Evolutionary conservation across 139 green algal genomes (phyloP), one percentile per base, ranked within the genome.

Genomic region (Chlamydomonas eustigma): DNA sequence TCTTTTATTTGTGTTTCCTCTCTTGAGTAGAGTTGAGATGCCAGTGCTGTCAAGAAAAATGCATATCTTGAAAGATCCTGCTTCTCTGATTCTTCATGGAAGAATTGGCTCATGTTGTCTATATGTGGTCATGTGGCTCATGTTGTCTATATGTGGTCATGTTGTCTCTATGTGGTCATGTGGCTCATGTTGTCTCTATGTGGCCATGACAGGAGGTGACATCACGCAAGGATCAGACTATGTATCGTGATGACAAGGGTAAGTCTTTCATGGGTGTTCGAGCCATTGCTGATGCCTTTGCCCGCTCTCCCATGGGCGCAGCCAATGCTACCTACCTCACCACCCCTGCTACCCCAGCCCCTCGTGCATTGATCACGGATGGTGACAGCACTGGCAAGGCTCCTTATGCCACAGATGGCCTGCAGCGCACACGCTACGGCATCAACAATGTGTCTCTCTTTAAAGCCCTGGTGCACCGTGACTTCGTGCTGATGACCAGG

Each of bases 401-500:
- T 18, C 44, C 44, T 28, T 58, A 58, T 18, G 12, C 44, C 12
- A 58, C 44, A 18, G 44, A 58, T 18, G 44, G 44, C 12, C 44
- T 58, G 44, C 44, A 58, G 44, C 44, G 44, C 44, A 58, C 12
- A 18, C 18, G 44, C 44, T 64, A 65, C 31, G 69, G 39, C 3
- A 38, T 75, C 2, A 44, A 6, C 22, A 31, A 28, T 12, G 31
- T 3, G 6, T 18, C 36, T 1, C 18, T 31, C n/a, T 31, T 75
- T n/a, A 64, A 65, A 28, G 69, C 35, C 66, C 50, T 63, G 31
- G 8, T 75, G n/a, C 31, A 51, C 24, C 69, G 69, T 36, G 87
- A 91, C 18, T 74, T 52, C 22, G 80, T 81, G 1, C 80, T 91
- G 35, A 85, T 88, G 79, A 78, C 81, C 74, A 78, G 87, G 38